phyloP scores from a whole-genome alignment of 2,329 filamentous ascomycete genomes.

The Aspergillus brunneoviolaceus region DNA sequence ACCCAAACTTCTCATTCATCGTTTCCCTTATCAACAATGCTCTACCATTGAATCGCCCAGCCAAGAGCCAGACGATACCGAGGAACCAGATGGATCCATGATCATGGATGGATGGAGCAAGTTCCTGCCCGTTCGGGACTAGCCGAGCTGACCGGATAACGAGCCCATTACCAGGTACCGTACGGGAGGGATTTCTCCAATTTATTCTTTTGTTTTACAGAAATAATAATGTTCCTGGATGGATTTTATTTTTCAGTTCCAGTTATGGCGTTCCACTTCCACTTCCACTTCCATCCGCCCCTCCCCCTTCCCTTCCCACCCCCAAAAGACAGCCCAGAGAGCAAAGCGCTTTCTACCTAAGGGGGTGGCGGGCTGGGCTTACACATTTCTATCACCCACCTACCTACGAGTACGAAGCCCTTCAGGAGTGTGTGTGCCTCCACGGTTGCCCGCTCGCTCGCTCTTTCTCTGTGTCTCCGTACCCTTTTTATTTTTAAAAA shows the following conservation, averaged over 20 bases:
- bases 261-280: constrained; percentile 22
- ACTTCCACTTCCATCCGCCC: constrained; percentile 9
- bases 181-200: constrained; percentile 6
- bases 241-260: neutral
- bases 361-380: constrained; percentile 33
- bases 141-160: constrained; percentile 2
- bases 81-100: neutral
- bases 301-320: neutral
- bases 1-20: neutral
- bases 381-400: constrained; percentile 4
- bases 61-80: neutral
- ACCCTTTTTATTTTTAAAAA: constrained; percentile 5
- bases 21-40: no score
- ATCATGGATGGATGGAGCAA: neutral
- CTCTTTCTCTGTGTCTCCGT: no score
- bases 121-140: constrained; percentile 4
- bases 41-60: neutral
- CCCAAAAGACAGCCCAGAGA: neutral
- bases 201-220: neutral
- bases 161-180: constrained; percentile 20
- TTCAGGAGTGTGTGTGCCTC: neutral
- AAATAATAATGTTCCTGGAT: neutral
- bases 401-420: neutral
- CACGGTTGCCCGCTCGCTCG: neutral
- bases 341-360: constrained; percentile 25